A percentile compares a stretch with the other conserved stretches of the same genome.
Conservation (phyloP, 805 yeast genomes). For the Ogataea thermomethanolica region DNA sequence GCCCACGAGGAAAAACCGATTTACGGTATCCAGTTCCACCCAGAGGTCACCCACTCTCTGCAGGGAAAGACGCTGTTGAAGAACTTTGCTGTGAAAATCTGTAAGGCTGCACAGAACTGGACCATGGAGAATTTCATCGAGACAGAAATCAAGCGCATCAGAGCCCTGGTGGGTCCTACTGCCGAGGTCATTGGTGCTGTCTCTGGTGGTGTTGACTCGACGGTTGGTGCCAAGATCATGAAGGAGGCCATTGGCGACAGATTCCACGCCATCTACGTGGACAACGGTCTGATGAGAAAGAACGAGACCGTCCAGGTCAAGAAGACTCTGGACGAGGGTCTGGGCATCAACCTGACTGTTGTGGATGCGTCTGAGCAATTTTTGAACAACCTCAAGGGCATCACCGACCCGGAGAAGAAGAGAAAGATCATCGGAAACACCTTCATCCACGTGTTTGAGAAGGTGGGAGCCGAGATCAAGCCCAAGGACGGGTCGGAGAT, state of each 20-base stretch:
- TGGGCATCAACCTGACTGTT: constrained; percentile 92
- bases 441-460: constrained; percentile 94
- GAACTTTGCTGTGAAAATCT: constrained; percentile 91
- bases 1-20: constrained; percentile 69
- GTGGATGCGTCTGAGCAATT: constrained; percentile 93
- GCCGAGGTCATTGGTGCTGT: constrained; percentile 99
- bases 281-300: constrained; percentile 95
- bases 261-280: constrained; percentile 97
- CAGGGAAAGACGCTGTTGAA: constrained; percentile 83
- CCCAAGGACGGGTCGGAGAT: constrained; percentile 88
- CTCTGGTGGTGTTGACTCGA: constrained; percentile 98
- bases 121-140: constrained; percentile 97
- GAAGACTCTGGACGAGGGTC: constrained; percentile 84
- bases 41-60: constrained; percentile 95
- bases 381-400: constrained; percentile 80
- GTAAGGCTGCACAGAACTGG: constrained; percentile 89
- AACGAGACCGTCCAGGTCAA: constrained; percentile 89
- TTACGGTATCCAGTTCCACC: constrained; percentile 97
- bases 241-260: constrained; percentile 97
- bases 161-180: constrained; percentile 88
- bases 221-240: constrained; percentile 98
- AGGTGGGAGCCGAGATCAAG: constrained; percentile 87
- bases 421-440: constrained; percentile 98
- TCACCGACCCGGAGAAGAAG: constrained; percentile 98
- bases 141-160: constrained; percentile 91